Evolutionary conservation across 345 rosid species (phyloP), one percentile per base, ranked within the genome.

Genomic region (Aquilaria yunnanensis): DNA sequence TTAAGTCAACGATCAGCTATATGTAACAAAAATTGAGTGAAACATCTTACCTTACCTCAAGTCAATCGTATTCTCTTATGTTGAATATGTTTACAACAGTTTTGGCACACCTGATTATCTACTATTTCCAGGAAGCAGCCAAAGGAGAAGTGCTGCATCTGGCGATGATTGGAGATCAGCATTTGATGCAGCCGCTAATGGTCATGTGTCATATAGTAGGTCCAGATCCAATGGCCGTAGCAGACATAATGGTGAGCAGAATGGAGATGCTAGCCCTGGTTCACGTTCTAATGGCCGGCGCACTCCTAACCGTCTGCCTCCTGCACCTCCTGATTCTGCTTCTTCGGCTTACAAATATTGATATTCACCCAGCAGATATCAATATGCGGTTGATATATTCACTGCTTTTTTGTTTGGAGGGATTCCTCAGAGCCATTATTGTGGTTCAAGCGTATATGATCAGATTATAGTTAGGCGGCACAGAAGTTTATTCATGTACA

Each of bases 161-260:
- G 93, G 86, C 9, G 97, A 92, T 51, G 98, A 89, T 68, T 92
- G 97, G 98, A 87, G 89, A 74, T 77, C 83, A 33, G 98, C 98
- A 37, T 92, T 92, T 31, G 83, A 87, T 5, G 81, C 97, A 1
- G 96, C 87, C 9, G 14, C 16, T 57, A 74, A 78, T 70, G 97
- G 94, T 34, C 64, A 78, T 5, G 68, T 63, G 34, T 76, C 77
- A 5, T 73, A 78, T 51, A 78, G 84, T 6, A 77, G 87, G 63
- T 82, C 81, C 1, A 83, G 79, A 33, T 81, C 85, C 10, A 81
- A 75, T 13, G 85, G 86, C 64, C 87, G 80, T 64, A 80, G 89
- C 60, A 74, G 88, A 6, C 77, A 81, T 12, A 70, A 82, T 77
- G 69, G 77, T 50, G 77, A 80, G 32, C 75, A 85, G 69, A 89